Evolutionary conservation across 352 stramenopile genomes (phyloP), one percentile per base, ranked within the genome.

Genomic region (Pythium phragmiticola): DNA sequence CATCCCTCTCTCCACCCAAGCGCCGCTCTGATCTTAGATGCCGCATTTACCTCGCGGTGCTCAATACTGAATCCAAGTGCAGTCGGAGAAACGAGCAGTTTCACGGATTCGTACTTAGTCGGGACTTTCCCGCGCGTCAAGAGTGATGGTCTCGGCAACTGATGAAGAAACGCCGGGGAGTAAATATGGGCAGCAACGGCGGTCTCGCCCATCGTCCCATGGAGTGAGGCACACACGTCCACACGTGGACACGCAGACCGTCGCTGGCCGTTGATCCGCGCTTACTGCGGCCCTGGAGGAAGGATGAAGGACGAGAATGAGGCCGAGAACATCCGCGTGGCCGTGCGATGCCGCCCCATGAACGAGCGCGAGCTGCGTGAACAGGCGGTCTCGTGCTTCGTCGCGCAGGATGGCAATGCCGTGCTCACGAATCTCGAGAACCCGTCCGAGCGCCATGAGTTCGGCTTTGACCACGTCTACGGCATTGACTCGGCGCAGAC

Each of bases 321-420:
- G 57, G 82, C 80, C 36, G 85, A 92, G 58, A 98, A 97, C 77
- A 95, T 98, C 63, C 85, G 87, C 58, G 92, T 98, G 36, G 91
- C 92, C 4, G 91, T 97, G 70, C 88, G 89, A 58, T 97, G 88
- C 60, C 87, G 92, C 4, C 92, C 91, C n/a, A 92, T 98, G 73
- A 97, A 91, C 60, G 72, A 90, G 28, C 89, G 88, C 36, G 92
- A 98, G 73, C 80, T 88, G 30, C 74, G 79, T 14, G 80, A 93
- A 70, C 79, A 92, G 70, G 75, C 85, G 0, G 53, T 77, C 34
- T 91, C 84, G 7, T 93, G 84, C 68, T 93, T 93, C 59, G 75
- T 70, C 17, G 82, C 74, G 43, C 76, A 84, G 16, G 75, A 93
- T 66, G 84, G 83, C 43, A 85, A 88, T 37, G 83, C 87, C 11